phyloP scores from a whole-genome alignment of 257 asterid genomes.

The Coffea canephora region DNA sequence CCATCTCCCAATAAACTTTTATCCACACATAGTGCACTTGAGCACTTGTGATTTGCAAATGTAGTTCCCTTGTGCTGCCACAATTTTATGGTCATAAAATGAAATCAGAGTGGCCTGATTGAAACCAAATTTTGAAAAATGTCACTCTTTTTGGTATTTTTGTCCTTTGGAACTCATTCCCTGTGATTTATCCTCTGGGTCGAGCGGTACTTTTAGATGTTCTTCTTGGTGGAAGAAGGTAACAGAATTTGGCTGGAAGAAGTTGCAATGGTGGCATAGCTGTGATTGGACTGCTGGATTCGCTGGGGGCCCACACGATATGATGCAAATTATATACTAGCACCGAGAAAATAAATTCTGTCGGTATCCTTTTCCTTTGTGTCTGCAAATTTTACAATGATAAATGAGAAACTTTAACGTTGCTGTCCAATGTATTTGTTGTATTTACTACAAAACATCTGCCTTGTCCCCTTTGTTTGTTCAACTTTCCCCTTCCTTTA shows the following conservation, averaged over 20 bases:
- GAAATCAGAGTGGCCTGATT: not conserved
- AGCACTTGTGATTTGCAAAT: not conserved
- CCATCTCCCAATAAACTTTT: not conserved
- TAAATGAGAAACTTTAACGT: not conserved
- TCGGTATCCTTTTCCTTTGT: not conserved
- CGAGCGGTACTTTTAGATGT: not conserved
- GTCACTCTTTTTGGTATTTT: not conserved
- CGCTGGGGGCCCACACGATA: not conserved
- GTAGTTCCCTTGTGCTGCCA: not conserved
- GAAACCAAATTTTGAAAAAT: not conserved
- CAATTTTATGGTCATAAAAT: not conserved
- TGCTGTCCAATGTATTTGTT: not conserved
- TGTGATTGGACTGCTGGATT: not conserved
- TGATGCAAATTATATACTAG: not conserved
- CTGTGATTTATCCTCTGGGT: not conserved
- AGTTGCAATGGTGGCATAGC: not conserved
- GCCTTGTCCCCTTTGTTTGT: not conserved
- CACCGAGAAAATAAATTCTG: not conserved
- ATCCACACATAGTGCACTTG: not conserved
- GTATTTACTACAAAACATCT: not conserved
- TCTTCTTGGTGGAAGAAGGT: not conserved
- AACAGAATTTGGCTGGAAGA: not conserved
- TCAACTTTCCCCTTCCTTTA: not conserved
- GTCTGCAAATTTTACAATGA: not conserved
- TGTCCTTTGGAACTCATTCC: not conserved